These are phyloP conservation scores for Erysimum cheiri DNA, from an alignment of 441 rosid genomes.

Conservation along the genomic window DNA sequence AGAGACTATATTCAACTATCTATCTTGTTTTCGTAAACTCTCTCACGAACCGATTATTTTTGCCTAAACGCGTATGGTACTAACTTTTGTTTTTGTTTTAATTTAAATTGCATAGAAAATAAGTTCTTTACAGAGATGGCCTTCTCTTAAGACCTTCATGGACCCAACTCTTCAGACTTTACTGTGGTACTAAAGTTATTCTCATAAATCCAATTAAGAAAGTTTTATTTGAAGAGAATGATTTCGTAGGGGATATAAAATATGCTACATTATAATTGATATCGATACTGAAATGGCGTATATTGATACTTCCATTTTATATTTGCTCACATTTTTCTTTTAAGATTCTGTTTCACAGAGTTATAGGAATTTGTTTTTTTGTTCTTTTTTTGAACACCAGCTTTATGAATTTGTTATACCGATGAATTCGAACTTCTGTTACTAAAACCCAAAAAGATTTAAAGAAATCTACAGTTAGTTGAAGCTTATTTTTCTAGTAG, in stretches of 20 bases:
- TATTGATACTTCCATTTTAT: too few species aligned
- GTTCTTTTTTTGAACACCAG: background rate
- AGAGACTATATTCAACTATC: too few species aligned
- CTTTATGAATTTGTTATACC: background rate
- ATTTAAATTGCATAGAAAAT: too few species aligned
- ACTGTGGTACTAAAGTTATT: background rate
- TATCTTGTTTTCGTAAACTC: too few species aligned
- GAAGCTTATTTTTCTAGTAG: constrained; percentile 5
- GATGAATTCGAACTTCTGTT: background rate
- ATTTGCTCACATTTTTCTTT: background rate
- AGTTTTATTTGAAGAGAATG: background rate
- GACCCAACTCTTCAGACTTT: background rate
- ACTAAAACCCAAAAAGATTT: background rate
- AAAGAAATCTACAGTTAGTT: background rate
- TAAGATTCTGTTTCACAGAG: background rate
- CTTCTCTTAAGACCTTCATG: background rate
- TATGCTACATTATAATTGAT: background rate
- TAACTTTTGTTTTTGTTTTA: background rate
- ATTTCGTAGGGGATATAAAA: background rate
- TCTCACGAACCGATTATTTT: too few species aligned
- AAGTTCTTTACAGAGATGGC: too few species aligned
- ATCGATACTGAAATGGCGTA: too few species aligned
- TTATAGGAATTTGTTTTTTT: background rate
- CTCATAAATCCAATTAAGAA: background rate
- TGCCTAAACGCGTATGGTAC: background rate